A percentile compares a stretch with the other conserved stretches of the same genome.
These are phyloP conservation scores for Thuidium tamariscinum DNA, from an alignment of 225 moss, liverwort and hornwort genomes.

Conservation along the genomic window DNA sequence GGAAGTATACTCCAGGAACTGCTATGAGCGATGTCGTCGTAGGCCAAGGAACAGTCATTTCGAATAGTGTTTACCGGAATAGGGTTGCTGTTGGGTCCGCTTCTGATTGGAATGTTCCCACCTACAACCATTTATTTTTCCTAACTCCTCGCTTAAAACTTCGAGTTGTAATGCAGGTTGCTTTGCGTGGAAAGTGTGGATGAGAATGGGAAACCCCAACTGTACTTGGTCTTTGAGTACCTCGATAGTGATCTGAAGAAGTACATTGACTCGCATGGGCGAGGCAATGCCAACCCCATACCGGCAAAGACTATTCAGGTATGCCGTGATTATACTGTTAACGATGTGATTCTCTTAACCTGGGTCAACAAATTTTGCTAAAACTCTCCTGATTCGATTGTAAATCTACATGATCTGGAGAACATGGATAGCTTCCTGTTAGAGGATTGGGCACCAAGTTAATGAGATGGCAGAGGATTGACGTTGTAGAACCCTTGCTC, in stretches of 20 bases:
- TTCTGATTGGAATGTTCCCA: not conserved
- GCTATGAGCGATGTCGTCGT: not conserved
- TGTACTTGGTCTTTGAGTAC: conserved; percentile 55
- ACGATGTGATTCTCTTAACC: not conserved
- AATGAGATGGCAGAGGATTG: not conserved
- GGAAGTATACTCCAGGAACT: not conserved
- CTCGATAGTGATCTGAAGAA: conserved; percentile 47
- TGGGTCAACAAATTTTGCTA: not conserved
- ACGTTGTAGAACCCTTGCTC: not conserved
- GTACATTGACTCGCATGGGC: conserved; percentile 38
- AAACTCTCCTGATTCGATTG: not conserved
- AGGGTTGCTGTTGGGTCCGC: not conserved
- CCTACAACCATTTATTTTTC: not conserved
- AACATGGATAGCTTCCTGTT: not conserved
- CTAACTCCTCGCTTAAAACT: not conserved
- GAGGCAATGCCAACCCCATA: conserved; percentile 30
- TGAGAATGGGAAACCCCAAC: conserved; percentile 40
- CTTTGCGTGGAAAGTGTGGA: conserved; percentile 42
- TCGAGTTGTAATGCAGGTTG: conserved; percentile 12
- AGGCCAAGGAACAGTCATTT: not conserved
- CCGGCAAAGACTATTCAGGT: conserved; percentile 47
- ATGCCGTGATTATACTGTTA: not conserved
- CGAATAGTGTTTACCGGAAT: not conserved
- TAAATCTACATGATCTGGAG: not conserved
- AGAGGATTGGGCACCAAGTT: not conserved